Conservation (phyloP, 148 eudicot species). For the Limonium bicolor region DNA sequence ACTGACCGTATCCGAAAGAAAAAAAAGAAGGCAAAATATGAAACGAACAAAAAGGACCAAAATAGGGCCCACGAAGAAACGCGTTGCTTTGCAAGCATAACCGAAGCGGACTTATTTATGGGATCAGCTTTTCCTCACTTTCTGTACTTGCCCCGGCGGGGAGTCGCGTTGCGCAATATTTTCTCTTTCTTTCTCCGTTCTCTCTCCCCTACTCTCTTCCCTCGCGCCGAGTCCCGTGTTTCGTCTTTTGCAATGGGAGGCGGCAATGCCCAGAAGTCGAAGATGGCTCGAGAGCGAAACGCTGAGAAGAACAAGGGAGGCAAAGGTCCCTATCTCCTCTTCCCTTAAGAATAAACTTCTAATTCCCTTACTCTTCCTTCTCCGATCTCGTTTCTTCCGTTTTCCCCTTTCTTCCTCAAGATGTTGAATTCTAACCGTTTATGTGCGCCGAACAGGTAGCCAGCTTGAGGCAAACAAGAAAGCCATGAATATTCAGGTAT, state of each 20-base stretch:
- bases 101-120: too few relatives aligned
- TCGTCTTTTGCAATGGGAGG: conserved; percentile 35
- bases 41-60: too few relatives aligned
- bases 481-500: conserved; percentile 48
- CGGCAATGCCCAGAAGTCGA: conserved; percentile 57
- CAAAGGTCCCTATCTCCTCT: conserved; percentile 8
- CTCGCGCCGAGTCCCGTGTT: background rate
- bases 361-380: background rate
- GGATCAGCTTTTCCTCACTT: too few relatives aligned
- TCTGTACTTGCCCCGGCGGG: too few relatives aligned
- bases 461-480: conserved; percentile 64
- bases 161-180: too few relatives aligned
- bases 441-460: conserved; percentile 22
- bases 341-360: background rate
- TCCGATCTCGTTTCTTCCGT: background rate
- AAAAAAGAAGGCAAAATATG: too few relatives aligned
- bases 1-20: too few relatives aligned
- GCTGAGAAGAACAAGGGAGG: conserved; percentile 37
- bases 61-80: too few relatives aligned
- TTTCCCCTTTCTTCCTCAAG: background rate
- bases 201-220: background rate
- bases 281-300: conserved; percentile 67
- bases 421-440: background rate
- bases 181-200: background rate
- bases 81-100: too few relatives aligned